Percentiles rank a stretch among this genome's conserved stretches.
phyloP scores from a whole-genome alignment of 2,329 filamentous ascomycete species.

The Diplodia intermedia region DNA sequence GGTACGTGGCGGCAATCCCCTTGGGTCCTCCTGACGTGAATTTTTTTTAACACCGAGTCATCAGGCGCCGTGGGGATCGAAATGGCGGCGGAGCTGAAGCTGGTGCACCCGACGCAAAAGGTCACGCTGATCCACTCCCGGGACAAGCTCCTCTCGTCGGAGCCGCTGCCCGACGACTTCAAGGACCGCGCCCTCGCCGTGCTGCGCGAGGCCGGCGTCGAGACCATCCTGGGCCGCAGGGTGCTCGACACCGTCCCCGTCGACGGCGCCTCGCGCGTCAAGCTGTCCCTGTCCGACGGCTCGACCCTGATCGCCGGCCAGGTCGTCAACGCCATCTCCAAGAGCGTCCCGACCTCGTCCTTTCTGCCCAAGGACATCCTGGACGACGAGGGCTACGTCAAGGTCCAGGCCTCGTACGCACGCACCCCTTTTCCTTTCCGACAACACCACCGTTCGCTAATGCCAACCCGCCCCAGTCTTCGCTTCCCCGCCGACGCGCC shows the following conservation, averaged over 20 bases:
- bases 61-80: conserved; percentile 82
- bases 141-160: conserved; percentile 72
- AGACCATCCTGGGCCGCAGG: conserved; percentile 68
- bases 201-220: conserved; percentile 67
- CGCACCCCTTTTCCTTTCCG: not conserved
- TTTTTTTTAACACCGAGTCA: not conserved
- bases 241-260: conserved; percentile 52
- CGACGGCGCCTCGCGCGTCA: not conserved
- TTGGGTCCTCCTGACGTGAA: no score
- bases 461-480: not conserved
- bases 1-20: conserved; percentile 45
- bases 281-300: conserved; percentile 54
- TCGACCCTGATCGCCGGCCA: conserved; percentile 63
- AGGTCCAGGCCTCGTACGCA: conserved; percentile 62
- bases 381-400: conserved; percentile 70
- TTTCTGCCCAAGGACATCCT: conserved; percentile 67
- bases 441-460: not conserved
- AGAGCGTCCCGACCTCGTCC: conserved; percentile 65
- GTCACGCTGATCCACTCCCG: conserved; percentile 79
- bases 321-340: conserved; percentile 73
- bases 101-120: conserved; percentile 66
- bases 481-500: conserved; percentile 38
- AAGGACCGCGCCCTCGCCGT: conserved; percentile 67
- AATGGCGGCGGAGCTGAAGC: conserved; percentile 80
- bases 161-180: conserved; percentile 73